Evolutionary conservation across 2,329 filamentous ascomycete genomes (phyloP).

Genomic region (Exserohilum turcica): DNA sequence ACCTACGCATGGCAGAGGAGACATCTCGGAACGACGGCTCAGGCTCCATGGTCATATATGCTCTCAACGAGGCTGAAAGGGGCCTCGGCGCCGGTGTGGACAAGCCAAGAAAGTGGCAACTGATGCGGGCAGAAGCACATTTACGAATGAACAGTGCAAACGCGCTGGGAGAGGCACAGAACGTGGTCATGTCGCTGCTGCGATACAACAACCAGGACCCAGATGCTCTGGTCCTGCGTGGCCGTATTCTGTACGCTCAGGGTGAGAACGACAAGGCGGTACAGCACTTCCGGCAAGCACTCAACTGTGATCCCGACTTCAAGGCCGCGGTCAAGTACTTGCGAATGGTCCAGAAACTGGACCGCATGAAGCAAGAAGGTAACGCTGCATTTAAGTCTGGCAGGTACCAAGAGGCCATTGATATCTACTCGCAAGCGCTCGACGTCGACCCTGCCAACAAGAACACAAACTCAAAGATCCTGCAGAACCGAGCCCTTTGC

Average conservation of each 20-base stretch:
- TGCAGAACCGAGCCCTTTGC: slow-evolving; percentile 91
- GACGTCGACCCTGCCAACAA: slow-evolving; percentile 86
- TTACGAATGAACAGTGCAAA: slow-evolving; percentile 91
- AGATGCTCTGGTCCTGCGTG: slow-evolving; percentile 88
- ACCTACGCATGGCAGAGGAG: slow-evolving; percentile 79
- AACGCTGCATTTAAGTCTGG: slow-evolving; percentile 88
- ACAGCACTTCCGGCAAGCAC: slow-evolving; percentile 86
- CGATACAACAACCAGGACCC: slow-evolving; percentile 88
- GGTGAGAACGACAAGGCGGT: slow-evolving; percentile 96
- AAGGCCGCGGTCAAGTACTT: slow-evolving; percentile 86
- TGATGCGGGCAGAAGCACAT: slow-evolving; percentile 90
- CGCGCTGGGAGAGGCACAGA: slow-evolving; percentile 87
- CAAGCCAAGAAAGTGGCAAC: slow-evolving; percentile 89
- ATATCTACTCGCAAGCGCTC: slow-evolving; percentile 82
- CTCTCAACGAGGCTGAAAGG: slow-evolving; percentile 86
- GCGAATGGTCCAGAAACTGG: slow-evolving; percentile 86
- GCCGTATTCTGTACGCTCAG: slow-evolving; percentile 83
- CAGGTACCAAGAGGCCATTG: slow-evolving; percentile 77
- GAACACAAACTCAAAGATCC: slow-evolving; percentile 90
- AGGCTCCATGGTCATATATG: slow-evolving; percentile 90
- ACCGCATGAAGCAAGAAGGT: slow-evolving; percentile 91
- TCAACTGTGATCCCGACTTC: slow-evolving; percentile 90
- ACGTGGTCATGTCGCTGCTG: slow-evolving; percentile 85
- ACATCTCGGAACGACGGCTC: slow-evolving; percentile 75
- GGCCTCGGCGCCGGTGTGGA: slow-evolving; percentile 74